phyloP scores from a whole-genome alignment of 139 green algal genomes.

The Tetraselmis striata region DNA sequence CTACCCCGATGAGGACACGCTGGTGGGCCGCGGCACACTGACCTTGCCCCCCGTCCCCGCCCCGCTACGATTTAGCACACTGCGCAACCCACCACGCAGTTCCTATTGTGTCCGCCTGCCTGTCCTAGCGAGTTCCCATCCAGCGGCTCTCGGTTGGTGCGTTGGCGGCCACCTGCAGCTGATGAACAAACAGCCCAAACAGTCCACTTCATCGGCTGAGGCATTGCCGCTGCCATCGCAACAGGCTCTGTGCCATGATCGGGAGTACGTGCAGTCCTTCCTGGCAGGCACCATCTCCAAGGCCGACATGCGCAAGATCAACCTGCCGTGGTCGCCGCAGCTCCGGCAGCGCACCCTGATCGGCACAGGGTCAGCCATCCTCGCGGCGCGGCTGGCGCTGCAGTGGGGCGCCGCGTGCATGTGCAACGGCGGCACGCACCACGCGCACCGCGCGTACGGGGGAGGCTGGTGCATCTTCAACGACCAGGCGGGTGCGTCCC shows the following conservation, averaged over 20 bases:
- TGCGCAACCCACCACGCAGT: not conserved
- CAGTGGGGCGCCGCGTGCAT: conserved; percentile 40
- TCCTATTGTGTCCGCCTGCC: no score
- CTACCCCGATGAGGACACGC: conserved; percentile 26
- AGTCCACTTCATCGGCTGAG: not conserved
- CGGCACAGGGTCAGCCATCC: conserved; percentile 34
- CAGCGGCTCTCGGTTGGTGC: no score
- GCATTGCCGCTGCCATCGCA: not conserved
- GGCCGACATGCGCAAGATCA: conserved; percentile 33
- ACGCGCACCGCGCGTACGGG: conserved; percentile 36
- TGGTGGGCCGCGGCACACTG: conserved; percentile 3
- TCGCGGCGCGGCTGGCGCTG: conserved; percentile 42
- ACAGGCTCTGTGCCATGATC: not conserved
- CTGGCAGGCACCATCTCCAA: conserved; percentile 26
- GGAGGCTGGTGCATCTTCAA: conserved; percentile 17
- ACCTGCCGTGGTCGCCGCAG: conserved; percentile 37
- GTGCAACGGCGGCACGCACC: conserved; percentile 55
- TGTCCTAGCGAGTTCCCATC: no score
- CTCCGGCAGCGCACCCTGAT: conserved; percentile 42
- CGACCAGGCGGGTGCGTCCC: no score
- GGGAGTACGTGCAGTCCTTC: conserved; percentile 26
- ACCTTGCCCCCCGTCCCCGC: not conserved
- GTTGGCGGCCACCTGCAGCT: no score
- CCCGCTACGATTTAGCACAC: no score
- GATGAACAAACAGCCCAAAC: not conserved